These are phyloP conservation scores for Sphagnum magellanicum DNA, from an alignment of 228 moss, liverwort and hornwort genomes.

Conservation along the genomic window DNA sequence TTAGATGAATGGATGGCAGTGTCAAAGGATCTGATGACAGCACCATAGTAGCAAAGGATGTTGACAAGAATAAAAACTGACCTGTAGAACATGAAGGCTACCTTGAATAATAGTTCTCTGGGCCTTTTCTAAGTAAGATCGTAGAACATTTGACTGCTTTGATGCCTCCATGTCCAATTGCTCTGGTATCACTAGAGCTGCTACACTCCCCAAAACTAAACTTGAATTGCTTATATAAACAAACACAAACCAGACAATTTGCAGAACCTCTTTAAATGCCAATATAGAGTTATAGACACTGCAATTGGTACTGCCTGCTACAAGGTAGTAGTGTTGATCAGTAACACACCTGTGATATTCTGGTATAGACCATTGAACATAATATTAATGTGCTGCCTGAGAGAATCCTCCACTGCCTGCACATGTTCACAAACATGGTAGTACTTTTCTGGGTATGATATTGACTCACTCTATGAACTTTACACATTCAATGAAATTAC, in stretches of 20 bases:
- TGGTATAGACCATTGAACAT: constrained; percentile 29
- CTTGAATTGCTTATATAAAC: too few species aligned
- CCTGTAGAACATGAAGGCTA: constrained; percentile 7
- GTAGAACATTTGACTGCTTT: constrained; percentile 25
- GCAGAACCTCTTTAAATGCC: too few species aligned
- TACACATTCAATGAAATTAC: too few species aligned
- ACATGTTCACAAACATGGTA: too few species aligned
- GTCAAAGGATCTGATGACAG: too few species aligned
- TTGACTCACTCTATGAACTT: too few species aligned
- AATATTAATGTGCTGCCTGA: constrained; percentile 25
- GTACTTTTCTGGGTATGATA: too few species aligned
- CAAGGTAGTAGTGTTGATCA: background rate
- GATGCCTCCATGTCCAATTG: constrained; percentile 11
- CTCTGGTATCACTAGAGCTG: constrained; percentile 22
- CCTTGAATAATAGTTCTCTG: constrained; percentile 18
- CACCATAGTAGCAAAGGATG: too few species aligned
- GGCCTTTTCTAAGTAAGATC: constrained; percentile 32
- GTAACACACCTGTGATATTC: constrained; percentile 29
- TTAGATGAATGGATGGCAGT: too few species aligned
- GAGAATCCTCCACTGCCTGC: constrained; percentile 34
- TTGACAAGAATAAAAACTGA: background rate
- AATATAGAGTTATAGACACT: too few species aligned
- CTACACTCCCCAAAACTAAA: background rate
- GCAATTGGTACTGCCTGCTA: too few species aligned
- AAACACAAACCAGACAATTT: too few species aligned